Base-by-base conservation (phyloP, 139 green algal species). In the Tetradesmus lagerheimii region DNA sequence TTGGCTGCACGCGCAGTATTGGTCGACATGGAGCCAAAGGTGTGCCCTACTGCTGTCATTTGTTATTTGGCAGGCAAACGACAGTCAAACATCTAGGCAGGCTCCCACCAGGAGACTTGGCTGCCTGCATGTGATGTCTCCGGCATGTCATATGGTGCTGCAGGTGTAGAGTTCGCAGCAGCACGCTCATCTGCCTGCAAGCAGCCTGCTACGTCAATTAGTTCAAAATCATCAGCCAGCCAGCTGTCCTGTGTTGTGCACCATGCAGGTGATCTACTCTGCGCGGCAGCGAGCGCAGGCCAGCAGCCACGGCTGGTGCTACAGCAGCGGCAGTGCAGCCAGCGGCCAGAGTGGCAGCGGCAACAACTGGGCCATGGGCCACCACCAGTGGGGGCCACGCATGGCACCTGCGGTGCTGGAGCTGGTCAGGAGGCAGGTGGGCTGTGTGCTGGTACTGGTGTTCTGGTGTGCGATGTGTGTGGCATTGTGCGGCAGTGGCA, bases 11-110 rank as follows among this genome's bases (percentile, higher is more conserved):
- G 96, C 0, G 89, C 95, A 16, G 94, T 98, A 12, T 90, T 98
- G 80, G 94, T 98, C 3, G 97, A 98, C 85, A 98, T 98, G 96
- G 97, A 98, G 86, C 96, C 96, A 20, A 98, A 98, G 90, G 96
- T 96, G 50, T 38, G n/a, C 1, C 1, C 20, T 79, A 20, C 67
- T 27, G 6, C 67, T 78, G 6, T 1, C 31, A 79, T 37, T 31
- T 41, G 31, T 79, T 79, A 37, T 79, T n/a, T n/a, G n/a, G n/a
- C n/a, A n/a, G n/a, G n/a, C n/a, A n/a, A n/a, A n/a, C n/a, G n/a
- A n/a, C n/a, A n/a, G n/a, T n/a, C n/a, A n/a, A n/a, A n/a, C n/a
- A n/a, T n/a, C n/a, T n/a, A n/a, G n/a, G n/a, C n/a, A n/a, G n/a
- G n/a, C n/a, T n/a, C n/a, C n/a, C n/a, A n/a, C n/a, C n/a, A n/a